These are phyloP conservation scores for Tranzscheliella williamsii DNA, from an alignment of 1,284 basidiomycete genomes.

Conservation along the genomic window DNA sequence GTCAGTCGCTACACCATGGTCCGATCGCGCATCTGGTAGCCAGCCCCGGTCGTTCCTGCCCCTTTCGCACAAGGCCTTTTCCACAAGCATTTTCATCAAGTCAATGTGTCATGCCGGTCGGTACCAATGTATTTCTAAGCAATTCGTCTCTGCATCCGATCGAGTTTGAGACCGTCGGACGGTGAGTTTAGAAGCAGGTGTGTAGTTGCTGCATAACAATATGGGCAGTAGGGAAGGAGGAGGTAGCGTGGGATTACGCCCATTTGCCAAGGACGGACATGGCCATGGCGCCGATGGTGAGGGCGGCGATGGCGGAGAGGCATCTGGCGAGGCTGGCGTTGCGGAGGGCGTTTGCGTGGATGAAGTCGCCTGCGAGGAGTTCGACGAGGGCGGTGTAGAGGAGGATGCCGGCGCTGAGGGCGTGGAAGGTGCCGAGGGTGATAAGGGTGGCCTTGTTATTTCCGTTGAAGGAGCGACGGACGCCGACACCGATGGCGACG, in stretches of 20 bases:
- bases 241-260: too few species aligned
- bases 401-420: slow-evolving; percentile 83
- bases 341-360: slow-evolving; percentile 24
- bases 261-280: slow-evolving; percentile 36
- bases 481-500: slow-evolving; percentile 72
- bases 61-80: too few species aligned
- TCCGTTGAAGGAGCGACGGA: slow-evolving; percentile 81
- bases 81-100: too few species aligned
- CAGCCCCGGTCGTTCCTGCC: too few species aligned
- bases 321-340: slow-evolving; percentile 3
- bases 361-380: slow-evolving; percentile 62
- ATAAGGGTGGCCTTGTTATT: slow-evolving; percentile 74
- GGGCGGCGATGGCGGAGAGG: slow-evolving; percentile 10
- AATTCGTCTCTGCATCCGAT: too few species aligned
- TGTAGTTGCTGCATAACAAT: too few species aligned
- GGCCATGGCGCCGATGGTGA: slow-evolving; percentile 22
- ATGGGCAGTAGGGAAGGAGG: too few species aligned
- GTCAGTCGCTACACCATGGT: slow-evolving; percentile 47
- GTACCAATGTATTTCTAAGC: too few species aligned
- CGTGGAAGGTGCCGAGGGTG: slow-evolving; percentile 80
- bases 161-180: too few species aligned
- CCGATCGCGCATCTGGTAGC: slow-evolving; percentile 47
- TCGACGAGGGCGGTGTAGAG: slow-evolving; percentile 90
- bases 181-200: too few species aligned
- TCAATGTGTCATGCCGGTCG: too few species aligned